phyloP scores from a whole-genome alignment of 2,329 filamentous ascomycete genomes.

The Epichloe typhina region DNA sequence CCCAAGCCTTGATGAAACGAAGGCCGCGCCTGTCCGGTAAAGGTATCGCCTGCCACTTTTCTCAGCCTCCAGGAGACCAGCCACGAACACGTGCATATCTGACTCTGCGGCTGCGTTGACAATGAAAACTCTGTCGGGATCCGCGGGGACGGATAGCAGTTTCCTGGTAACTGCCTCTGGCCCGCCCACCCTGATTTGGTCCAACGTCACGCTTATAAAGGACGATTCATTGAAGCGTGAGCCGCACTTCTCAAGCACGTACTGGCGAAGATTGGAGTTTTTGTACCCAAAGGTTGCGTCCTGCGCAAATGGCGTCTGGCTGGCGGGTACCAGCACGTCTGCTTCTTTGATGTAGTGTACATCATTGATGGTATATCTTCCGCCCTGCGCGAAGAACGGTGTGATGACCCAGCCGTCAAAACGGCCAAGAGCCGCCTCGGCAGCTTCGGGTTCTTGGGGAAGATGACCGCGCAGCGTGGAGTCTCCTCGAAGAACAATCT shows the following conservation, averaged over 20 bases:
- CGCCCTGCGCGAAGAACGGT: conserved; percentile 45
- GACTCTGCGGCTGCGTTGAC: conserved; percentile 40
- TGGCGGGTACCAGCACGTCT: conserved; percentile 26
- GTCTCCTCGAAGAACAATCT: conserved; percentile 42
- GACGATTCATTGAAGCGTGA: conserved; percentile 12
- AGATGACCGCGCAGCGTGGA: conserved; percentile 43
- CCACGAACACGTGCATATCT: conserved; percentile 42
- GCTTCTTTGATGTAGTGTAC: conserved; percentile 45
- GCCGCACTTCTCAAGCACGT: conserved; percentile 38
- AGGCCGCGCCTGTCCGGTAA: conserved; percentile 26
- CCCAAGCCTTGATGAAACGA: conserved; percentile 33
- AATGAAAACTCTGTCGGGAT: conserved; percentile 29
- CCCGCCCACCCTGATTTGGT: conserved; percentile 19
- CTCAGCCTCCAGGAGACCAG: conserved; percentile 28
- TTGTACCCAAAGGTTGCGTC: conserved; percentile 45
- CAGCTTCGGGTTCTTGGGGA: conserved; percentile 38
- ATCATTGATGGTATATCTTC: conserved; percentile 39
- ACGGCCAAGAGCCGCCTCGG: conserved; percentile 32
- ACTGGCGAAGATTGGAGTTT: conserved; percentile 33
- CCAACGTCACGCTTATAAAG: conserved; percentile 16
- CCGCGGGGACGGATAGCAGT: conserved; percentile 18
- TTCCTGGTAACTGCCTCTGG: conserved; percentile 12
- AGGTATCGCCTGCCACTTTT: conserved; percentile 20
- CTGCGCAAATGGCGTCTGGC: conserved; percentile 39
- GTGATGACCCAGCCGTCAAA: conserved; percentile 39